These are phyloP conservation scores for Solanum appendiculatum DNA, from an alignment of 257 asterid species.

Conservation along the genomic window DNA sequence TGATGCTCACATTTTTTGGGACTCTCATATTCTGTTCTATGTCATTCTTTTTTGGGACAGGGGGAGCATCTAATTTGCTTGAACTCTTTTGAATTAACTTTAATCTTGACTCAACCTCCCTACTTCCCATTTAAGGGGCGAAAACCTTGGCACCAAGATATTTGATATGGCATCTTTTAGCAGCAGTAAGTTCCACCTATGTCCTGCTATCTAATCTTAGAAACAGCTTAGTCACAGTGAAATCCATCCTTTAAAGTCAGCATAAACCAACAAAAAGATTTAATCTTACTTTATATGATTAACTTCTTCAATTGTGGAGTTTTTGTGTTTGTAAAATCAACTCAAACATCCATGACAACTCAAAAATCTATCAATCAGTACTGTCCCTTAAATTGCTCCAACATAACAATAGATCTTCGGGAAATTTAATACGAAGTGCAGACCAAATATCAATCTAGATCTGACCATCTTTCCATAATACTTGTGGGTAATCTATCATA, in stretches of 20 bases:
- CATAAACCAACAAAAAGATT: neutral
- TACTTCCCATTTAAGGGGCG: neutral
- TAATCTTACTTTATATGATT: neutral
- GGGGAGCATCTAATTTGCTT: neutral
- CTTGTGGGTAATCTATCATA: neutral
- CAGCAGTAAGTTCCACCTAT: neutral
- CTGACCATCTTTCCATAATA: slow-evolving; percentile 6
- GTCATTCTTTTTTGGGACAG: neutral
- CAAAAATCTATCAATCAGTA: neutral
- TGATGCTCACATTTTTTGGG: neutral
- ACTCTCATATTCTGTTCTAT: neutral
- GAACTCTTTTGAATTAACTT: neutral
- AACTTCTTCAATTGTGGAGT: neutral
- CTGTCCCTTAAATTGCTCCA: neutral
- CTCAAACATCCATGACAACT: neutral
- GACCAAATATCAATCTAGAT: slow-evolving; percentile 20
- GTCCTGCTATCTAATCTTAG: neutral
- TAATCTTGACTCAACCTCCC: neutral
- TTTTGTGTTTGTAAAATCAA: neutral
- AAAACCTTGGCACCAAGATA: neutral
- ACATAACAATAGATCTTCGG: neutral
- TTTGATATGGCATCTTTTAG: neutral
- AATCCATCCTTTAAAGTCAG: neutral
- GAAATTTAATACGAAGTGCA: neutral
- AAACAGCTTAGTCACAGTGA: neutral